Conservation (phyloP, 768 basidiomycete genomes). For the Suillus alpinus region DNA sequence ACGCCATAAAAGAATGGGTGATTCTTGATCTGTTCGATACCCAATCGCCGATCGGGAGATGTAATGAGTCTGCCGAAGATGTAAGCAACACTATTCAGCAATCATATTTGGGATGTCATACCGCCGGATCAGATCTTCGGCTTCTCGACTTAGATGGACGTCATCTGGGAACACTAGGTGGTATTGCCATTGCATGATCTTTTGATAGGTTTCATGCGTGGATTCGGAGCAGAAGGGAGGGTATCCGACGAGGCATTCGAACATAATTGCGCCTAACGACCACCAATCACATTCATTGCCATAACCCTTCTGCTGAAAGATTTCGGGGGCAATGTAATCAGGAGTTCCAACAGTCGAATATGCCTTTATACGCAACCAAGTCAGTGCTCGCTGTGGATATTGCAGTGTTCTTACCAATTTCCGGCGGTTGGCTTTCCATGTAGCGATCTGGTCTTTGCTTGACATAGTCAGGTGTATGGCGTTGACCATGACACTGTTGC, state of each 20-base stretch:
- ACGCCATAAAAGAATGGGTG: conserved; percentile 97
- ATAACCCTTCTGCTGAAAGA: conserved; percentile 96
- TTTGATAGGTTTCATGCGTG: conserved; percentile 96
- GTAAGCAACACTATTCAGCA: not conserved
- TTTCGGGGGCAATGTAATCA: conserved; percentile 96
- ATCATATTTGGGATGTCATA: conserved; percentile 31
- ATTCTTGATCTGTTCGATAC: conserved; percentile 82
- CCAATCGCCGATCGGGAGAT: conserved; percentile 74
- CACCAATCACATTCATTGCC: conserved; percentile 99
- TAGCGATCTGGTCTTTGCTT: conserved; percentile 89
- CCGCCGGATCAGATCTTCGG: conserved; percentile 86
- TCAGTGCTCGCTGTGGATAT: not conserved
- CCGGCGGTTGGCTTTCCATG: conserved; percentile 97
- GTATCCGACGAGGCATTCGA: conserved; percentile 96
- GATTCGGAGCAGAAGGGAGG: conserved; percentile 96
- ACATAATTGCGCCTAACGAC: conserved; percentile 98
- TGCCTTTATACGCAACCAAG: conserved; percentile 48
- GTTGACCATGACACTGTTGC: conserved; percentile 97
- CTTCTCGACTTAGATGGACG: conserved; percentile 86
- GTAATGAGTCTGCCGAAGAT: conserved; percentile 65
- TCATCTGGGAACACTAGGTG: conserved; percentile 91
- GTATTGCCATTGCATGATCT: conserved; percentile 92
- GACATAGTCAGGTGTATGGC: conserved; percentile 96
- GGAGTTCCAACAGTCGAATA: conserved; percentile 98
- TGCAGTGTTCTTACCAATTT: conserved; percentile 68